Percentiles rank a stretch among this genome's conserved stretches.
Conservation (phyloP, 352 stramenopile species). For the Phytophthora cactorum region DNA sequence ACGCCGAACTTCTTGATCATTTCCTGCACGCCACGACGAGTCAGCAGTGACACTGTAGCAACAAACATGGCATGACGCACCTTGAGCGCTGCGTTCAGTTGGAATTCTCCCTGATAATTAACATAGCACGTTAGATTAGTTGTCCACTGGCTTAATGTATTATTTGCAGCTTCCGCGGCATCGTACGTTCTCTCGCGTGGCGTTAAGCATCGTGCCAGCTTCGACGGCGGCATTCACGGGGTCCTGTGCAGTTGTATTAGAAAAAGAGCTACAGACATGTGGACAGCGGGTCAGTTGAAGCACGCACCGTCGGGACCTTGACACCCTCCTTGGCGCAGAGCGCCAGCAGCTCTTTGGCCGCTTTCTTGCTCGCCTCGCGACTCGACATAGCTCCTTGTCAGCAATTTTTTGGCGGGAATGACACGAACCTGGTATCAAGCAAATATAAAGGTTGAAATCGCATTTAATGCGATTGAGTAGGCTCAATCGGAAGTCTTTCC, state of each 20-base stretch:
- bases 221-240: conserved; percentile 82
- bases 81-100: conserved; percentile 71
- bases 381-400: conserved; percentile 29
- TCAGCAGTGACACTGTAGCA: neutral
- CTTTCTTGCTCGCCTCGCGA: conserved; percentile 46
- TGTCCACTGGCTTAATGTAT: neutral
- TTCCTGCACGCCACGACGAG: conserved; percentile 39
- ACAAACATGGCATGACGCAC: conserved; percentile 28
- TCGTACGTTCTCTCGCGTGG: conserved; percentile 76
- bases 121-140: conserved; percentile 5
- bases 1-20: conserved; percentile 84
- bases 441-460: too few species aligned
- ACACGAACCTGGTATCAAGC: neutral
- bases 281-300: neutral
- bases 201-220: conserved; percentile 86
- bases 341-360: conserved; percentile 81
- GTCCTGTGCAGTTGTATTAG: conserved; percentile 38
- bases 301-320: conserved; percentile 75
- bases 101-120: conserved; percentile 63
- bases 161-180: neutral
- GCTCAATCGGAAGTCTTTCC: too few species aligned
- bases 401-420: conserved; percentile 5
- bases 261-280: neutral
- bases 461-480: too few species aligned
- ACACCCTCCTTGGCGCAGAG: conserved; percentile 81